phyloP scores from a whole-genome alignment of 345 rosid genomes.

The Mercurialis annua region DNA sequence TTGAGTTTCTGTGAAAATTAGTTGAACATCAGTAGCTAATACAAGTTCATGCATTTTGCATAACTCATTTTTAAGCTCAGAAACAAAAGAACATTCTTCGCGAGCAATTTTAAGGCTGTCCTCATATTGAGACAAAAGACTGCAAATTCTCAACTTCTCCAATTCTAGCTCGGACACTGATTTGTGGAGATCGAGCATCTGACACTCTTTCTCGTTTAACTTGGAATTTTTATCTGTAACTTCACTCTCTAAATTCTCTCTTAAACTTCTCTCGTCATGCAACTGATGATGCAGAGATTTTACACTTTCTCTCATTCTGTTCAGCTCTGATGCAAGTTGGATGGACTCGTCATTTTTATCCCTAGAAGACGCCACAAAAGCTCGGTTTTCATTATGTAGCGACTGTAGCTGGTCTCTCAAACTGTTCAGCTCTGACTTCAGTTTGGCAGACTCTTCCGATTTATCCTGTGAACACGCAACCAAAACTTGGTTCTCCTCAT shows the following conservation, averaged over 20 bases:
- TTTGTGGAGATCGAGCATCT: constrained; percentile 52
- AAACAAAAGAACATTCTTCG: constrained; percentile 42
- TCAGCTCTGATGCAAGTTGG: constrained; percentile 13
- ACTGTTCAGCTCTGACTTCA: constrained; percentile 14
- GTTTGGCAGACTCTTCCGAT: constrained; percentile 12
- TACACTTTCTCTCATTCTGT: constrained; percentile 22
- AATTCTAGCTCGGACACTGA: constrained; percentile 50
- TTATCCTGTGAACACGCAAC: constrained; percentile 14
- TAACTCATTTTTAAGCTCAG: constrained; percentile 56
- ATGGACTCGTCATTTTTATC: constrained; percentile 18
- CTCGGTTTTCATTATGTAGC: constrained; percentile 22
- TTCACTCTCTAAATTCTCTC: constrained; percentile 38
- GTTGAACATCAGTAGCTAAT: constrained; percentile 53
- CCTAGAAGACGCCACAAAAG: constrained; percentile 6
- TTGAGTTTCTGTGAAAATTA: constrained; percentile 47
- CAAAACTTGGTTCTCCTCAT: constrained; percentile 20
- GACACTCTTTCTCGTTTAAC: constrained; percentile 45
- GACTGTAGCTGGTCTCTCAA: constrained; percentile 17
- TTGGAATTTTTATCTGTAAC: constrained; percentile 51
- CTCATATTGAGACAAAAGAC: constrained; percentile 47
- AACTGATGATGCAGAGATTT: constrained; percentile 40
- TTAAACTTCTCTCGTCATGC: constrained; percentile 47
- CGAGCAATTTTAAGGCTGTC: constrained; percentile 43
- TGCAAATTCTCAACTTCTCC: constrained; percentile 48
- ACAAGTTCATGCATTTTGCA: constrained; percentile 51